phyloP scores from a whole-genome alignment of 2,329 filamentous ascomycete species.

The Nemania sp. region DNA sequence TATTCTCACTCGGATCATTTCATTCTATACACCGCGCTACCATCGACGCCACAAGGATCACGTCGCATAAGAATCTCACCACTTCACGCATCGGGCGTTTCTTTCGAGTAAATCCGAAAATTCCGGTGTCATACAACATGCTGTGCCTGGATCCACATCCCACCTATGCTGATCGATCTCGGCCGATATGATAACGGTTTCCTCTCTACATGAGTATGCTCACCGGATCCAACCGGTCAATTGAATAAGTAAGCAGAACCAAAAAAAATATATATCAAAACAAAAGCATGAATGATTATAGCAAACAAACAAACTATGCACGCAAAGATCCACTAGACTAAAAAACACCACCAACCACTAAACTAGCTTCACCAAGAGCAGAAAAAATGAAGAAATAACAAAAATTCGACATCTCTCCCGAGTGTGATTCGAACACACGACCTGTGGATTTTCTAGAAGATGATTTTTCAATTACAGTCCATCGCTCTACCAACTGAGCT shows the following conservation, averaged over 20 bases:
- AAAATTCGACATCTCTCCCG: slow-evolving; percentile 21
- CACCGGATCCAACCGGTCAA: no score
- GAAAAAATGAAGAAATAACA: neutral
- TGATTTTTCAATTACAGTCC: slow-evolving; percentile 40
- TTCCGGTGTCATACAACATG: slow-evolving; percentile 1
- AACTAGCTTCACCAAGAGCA: no score
- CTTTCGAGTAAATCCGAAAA: slow-evolving; percentile 6
- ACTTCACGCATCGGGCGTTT: neutral
- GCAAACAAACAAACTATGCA: no score
- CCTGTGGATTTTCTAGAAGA: slow-evolving; percentile 32
- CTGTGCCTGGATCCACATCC: neutral
- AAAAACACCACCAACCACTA: no score
- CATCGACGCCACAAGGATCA: slow-evolving; percentile 5
- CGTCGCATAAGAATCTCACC: slow-evolving; percentile 19
- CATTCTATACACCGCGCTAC: neutral
- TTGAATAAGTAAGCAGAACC: no score
- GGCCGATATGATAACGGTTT: neutral
- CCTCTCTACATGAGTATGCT: no score
- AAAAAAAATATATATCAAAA: no score
- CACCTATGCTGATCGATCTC: neutral
- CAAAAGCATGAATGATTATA: no score
- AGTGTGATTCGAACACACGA: slow-evolving; percentile 40
- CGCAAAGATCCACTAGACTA: no score
- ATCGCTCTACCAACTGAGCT: slow-evolving; percentile 40
- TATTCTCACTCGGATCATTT: neutral